Evolutionary conservation across 495 filamentous ascomycete genomes (phyloP).

Genomic region (Apiosordaria backusii): DNA sequence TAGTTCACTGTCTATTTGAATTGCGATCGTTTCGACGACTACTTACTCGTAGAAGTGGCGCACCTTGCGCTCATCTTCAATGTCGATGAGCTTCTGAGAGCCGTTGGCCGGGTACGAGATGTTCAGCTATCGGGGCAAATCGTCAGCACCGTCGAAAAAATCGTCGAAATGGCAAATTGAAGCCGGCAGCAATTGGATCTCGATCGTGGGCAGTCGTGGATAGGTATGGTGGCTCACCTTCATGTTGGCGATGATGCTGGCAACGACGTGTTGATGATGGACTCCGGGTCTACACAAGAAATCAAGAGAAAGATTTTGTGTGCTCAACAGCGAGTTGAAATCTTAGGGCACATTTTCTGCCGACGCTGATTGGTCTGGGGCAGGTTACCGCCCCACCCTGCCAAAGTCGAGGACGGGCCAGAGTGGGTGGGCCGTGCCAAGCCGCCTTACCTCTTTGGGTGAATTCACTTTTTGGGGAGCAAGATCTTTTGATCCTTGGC

Average conservation of each 20-base stretch:
- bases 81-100: conserved; percentile 96
- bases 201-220: background rate
- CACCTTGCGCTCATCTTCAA: conserved; percentile 91
- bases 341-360: conserved; percentile 33
- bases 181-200: background rate
- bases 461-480: background rate
- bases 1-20: conserved; percentile 6
- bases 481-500: background rate
- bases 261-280: conserved; percentile 33
- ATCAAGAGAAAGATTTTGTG: conserved; percentile 36
- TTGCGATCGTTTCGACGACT: conserved; percentile 12
- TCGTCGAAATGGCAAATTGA: background rate
- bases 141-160: conserved; percentile 23
- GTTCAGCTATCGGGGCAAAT: conserved; percentile 66
- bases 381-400: background rate
- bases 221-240: conserved; percentile 27
- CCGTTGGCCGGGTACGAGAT: conserved; percentile 98
- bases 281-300: conserved; percentile 26
- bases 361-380: conserved; percentile 22
- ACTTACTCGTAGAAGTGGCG: conserved; percentile 57
- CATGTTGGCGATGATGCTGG: conserved; percentile 38
- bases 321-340: conserved; percentile 22
- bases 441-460: conserved; percentile 3
- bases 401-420: background rate
- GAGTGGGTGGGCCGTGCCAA: background rate